Evolutionary conservation across 2,329 filamentous ascomycete genomes (phyloP).

Genomic region (Aspergillus novofumigatus): DNA sequence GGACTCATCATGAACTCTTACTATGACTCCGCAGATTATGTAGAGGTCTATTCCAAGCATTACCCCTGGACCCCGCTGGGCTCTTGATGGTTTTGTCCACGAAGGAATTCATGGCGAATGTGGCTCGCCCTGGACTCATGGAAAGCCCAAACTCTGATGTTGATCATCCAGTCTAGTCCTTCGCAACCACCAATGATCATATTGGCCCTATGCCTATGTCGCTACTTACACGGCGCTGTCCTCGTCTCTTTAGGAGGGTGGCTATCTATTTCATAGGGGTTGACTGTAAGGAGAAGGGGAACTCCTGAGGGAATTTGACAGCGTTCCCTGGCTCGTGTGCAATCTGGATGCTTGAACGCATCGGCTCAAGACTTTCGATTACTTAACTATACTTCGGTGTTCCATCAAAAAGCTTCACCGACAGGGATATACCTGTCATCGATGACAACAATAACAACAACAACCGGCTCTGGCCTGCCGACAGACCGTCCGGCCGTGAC

Average conservation of each 20-base stretch:
- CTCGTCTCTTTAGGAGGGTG: neutral
- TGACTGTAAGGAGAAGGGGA: neutral
- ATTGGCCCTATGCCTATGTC: neutral
- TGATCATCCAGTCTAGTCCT: constrained; percentile 17
- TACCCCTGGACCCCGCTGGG: too few relatives aligned
- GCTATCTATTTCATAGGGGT: neutral
- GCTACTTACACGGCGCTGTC: neutral
- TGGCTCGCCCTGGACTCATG: constrained; percentile 14
- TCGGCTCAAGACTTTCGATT: neutral
- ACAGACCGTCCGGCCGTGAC: neutral
- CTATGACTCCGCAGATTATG: neutral
- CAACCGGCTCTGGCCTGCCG: neutral
- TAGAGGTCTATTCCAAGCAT: neutral
- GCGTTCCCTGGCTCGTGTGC: neutral
- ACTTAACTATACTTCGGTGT: neutral
- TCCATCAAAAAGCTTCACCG: neutral
- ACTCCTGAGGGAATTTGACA: neutral
- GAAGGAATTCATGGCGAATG: neutral
- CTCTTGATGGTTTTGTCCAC: neutral
- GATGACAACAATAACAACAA: neutral
- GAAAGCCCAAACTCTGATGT: constrained; percentile 16
- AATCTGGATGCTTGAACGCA: neutral
- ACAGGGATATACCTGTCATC: neutral
- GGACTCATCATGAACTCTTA: neutral
- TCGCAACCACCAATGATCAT: neutral